Percentiles rank a stretch among this genome's conserved stretches.
Evolutionary conservation across 306 rosid genomes (phyloP).

Genomic region (Acacia confusa): DNA sequence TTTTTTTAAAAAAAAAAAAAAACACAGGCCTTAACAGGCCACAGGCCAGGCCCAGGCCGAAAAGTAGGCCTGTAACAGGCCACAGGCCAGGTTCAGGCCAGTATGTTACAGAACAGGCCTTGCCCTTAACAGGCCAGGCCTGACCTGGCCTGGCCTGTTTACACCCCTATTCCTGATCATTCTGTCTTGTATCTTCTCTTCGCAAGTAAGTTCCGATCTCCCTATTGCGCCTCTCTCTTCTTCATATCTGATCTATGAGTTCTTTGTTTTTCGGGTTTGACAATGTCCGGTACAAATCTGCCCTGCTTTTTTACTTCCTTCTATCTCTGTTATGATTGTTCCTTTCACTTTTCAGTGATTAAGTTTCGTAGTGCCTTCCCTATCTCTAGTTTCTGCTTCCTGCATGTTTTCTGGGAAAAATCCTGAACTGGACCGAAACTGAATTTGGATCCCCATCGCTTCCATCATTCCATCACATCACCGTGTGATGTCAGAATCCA

Average conservation of each 20-base stretch:
- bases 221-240: background rate
- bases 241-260: slow-evolving; percentile 11
- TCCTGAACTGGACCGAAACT: background rate
- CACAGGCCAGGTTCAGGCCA: no score
- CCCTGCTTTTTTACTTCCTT: background rate
- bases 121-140: no score
- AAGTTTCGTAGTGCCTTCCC: background rate
- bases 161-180: background rate
- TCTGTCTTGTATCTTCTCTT: background rate
- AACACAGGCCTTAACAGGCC: no score
- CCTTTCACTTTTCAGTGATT: background rate
- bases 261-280: slow-evolving; percentile 1
- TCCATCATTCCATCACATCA: background rate
- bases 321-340: background rate
- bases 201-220: slow-evolving; percentile 15
- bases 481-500: background rate
- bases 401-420: background rate
- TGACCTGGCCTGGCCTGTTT: no score
- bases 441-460: background rate
- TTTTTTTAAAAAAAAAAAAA: no score
- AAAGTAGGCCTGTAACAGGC: no score
- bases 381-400: background rate
- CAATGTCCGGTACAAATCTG: background rate
- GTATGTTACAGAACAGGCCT: no score
- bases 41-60: no score